These are phyloP conservation scores for Ceratocystis ficicola DNA, from an alignment of 2,329 filamentous ascomycete species.

Conservation along the genomic window DNA sequence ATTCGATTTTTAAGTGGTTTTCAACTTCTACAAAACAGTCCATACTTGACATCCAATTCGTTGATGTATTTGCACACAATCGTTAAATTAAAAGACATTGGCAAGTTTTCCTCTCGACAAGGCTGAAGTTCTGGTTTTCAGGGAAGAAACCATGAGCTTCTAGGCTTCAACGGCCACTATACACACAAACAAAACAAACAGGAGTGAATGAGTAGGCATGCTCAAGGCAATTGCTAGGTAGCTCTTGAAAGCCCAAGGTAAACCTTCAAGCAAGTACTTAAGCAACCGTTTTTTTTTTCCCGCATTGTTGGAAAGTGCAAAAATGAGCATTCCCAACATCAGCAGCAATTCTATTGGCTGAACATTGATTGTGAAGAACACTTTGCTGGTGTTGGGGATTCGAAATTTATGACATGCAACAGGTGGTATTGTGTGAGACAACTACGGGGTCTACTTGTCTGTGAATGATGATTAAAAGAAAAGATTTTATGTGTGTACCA, in stretches of 20 bases:
- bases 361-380: neutral
- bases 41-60: too few species aligned
- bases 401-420: neutral
- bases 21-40: neutral
- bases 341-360: conserved; percentile 12
- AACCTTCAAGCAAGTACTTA: neutral
- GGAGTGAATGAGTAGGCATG: too few species aligned
- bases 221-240: too few species aligned
- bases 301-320: conserved; percentile 6
- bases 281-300: neutral
- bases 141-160: too few species aligned
- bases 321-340: conserved; percentile 16
- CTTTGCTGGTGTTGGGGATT: conserved; percentile 14
- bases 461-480: neutral
- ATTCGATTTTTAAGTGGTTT: neutral
- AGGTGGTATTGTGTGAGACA: conserved; percentile 9
- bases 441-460: neutral
- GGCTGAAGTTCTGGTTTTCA: too few species aligned
- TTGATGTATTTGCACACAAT: too few species aligned
- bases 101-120: too few species aligned
- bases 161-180: too few species aligned
- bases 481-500: neutral
- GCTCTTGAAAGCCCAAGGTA: too few species aligned
- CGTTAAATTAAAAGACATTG: too few species aligned
- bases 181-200: too few species aligned